These are phyloP conservation scores for Plasmodium gallinaceum DNA, from an alignment of 169 alveolate species.

Conservation along the genomic window DNA sequence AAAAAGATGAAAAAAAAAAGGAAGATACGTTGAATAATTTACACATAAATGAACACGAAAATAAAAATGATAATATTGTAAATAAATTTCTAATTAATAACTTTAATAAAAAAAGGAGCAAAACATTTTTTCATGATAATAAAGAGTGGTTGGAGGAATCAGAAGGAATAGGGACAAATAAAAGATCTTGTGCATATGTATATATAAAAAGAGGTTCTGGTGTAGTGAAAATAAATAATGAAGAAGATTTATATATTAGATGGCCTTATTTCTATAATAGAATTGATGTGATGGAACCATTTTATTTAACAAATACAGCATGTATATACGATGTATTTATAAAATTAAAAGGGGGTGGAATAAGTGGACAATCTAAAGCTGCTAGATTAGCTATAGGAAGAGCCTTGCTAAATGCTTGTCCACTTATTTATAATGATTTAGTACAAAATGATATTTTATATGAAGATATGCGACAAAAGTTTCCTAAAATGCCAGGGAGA, in stretches of 20 bases:
- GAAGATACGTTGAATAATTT: neutral
- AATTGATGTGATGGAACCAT: conserved; percentile 90
- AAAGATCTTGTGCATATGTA: conserved; percentile 88
- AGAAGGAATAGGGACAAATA: conserved; percentile 89
- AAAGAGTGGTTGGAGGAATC: conserved; percentile 85
- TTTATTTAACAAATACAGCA: conserved; percentile 85
- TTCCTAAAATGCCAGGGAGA: conserved; percentile 92
- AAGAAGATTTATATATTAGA: conserved; percentile 87
- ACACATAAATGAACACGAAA: conserved; percentile 22
- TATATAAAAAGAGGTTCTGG: conserved; percentile 87
- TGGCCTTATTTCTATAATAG: conserved; percentile 90
- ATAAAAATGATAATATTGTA: conserved; percentile 13
- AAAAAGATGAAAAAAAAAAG: conserved; percentile 16
- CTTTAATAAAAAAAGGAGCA: conserved; percentile 56
- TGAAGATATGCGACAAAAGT: conserved; percentile 88
- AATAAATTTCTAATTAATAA: conserved; percentile 27
- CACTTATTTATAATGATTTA: conserved; percentile 78
- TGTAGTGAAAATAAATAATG: conserved; percentile 82
- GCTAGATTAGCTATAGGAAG: conserved; percentile 89
- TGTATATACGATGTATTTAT: conserved; percentile 88
- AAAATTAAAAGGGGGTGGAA: conserved; percentile 88
- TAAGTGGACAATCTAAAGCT: conserved; percentile 90
- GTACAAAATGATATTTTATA: conserved; percentile 85
- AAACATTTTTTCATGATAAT: conserved; percentile 84
- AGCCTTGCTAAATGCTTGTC: conserved; percentile 88